A percentile compares a stretch with the other conserved stretches of the same genome.
Evolutionary conservation across 2,329 filamentous ascomycete genomes (phyloP).

Genomic region (Colletotrichum sp.): DNA sequence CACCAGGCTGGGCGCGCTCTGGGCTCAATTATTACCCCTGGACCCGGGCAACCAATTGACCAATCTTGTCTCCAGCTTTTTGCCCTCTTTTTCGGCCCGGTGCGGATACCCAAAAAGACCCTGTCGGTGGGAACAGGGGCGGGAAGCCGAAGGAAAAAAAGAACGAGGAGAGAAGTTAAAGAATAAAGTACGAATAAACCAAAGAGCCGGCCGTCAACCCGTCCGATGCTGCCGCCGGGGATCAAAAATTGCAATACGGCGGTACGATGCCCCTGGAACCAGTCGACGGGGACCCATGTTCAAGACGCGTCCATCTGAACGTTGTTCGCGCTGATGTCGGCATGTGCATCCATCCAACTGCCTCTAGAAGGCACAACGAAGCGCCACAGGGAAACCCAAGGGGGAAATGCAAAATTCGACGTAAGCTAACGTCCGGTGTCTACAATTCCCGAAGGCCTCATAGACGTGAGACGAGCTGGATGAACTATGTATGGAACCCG

Average conservation of each 20-base stretch:
- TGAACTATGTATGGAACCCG: background rate
- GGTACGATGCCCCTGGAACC: background rate
- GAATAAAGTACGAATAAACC: background rate
- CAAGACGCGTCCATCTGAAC: background rate
- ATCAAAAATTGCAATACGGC: background rate
- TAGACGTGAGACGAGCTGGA: background rate
- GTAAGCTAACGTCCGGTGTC: background rate
- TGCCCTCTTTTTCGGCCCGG: slow-evolving; percentile 4
- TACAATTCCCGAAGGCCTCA: background rate
- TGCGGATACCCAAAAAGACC: slow-evolving; percentile 7
- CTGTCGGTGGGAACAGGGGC: slow-evolving; percentile 1
- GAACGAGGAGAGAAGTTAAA: background rate
- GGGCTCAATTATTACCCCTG: background rate
- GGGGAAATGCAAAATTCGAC: background rate
- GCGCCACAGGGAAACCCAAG: background rate
- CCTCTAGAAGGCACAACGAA: background rate
- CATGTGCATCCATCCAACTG: background rate
- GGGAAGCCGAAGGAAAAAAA: background rate
- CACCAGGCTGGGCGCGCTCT: background rate
- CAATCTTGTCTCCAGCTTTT: background rate
- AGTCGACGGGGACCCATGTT: background rate
- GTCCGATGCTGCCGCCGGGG: background rate
- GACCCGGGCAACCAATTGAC: background rate
- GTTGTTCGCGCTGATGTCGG: background rate
- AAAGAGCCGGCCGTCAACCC: background rate